phyloP scores from a whole-genome alignment of 1,284 basidiomycete species.

The Malassezia sp. region DNA sequence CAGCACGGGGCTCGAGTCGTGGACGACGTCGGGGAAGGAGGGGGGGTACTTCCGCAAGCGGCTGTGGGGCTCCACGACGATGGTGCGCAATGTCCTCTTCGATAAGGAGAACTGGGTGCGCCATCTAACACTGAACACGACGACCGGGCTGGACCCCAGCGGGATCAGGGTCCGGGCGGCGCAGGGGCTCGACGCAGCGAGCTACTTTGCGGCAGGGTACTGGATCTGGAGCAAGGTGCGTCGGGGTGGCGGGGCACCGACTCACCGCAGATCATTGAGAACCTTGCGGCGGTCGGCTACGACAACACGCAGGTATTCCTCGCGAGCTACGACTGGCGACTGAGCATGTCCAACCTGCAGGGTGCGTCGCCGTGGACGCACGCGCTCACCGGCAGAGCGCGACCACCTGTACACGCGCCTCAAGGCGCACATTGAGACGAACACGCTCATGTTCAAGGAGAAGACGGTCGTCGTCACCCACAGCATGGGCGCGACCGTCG shows the following conservation, averaged over 20 bases:
- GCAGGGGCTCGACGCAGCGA: conserved; percentile 65
- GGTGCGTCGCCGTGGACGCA: neutral
- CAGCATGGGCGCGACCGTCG: conserved; percentile 48
- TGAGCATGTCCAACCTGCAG: conserved; percentile 80
- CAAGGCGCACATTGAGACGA: conserved; percentile 71
- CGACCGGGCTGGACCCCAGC: conserved; percentile 77
- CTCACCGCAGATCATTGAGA: conserved; percentile 76
- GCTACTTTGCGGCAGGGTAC: conserved; percentile 71
- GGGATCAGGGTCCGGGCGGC: conserved; percentile 82
- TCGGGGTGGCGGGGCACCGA: neutral
- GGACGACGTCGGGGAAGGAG: conserved; percentile 31
- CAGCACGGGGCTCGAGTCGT: conserved; percentile 42
- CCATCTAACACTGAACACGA: conserved; percentile 76
- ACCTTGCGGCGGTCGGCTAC: conserved; percentile 56
- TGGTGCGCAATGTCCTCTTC: conserved; percentile 75
- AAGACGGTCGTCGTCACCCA: conserved; percentile 82
- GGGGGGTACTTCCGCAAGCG: conserved; percentile 37
- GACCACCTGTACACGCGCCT: conserved; percentile 85
- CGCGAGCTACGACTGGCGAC: conserved; percentile 51
- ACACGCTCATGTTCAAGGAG: conserved; percentile 61
- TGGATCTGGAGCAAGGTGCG: conserved; percentile 68
- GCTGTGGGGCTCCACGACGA: conserved; percentile 51
- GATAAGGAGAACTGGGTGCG: conserved; percentile 78
- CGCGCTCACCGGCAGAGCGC: conserved; percentile 52
- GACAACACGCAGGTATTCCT: conserved; percentile 41